These are phyloP conservation scores for Paramecium octaurelia DNA, from an alignment of 73 alveolate genomes.

Conservation along the genomic window DNA sequence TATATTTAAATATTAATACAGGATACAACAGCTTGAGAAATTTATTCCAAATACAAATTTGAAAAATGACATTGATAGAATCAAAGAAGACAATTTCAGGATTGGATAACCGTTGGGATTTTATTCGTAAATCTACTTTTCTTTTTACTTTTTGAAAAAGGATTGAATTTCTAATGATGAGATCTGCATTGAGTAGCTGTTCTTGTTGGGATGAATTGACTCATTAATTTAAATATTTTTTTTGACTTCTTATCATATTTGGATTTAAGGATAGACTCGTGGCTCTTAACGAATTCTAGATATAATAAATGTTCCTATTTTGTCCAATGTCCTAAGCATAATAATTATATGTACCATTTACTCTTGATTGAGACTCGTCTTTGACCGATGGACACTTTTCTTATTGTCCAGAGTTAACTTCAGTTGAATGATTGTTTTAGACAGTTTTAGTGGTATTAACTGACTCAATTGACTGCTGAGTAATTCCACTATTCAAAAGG, in stretches of 20 bases:
- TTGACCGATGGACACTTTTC: not conserved
- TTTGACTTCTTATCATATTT: constrained; percentile 41
- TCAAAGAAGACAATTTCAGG: not conserved
- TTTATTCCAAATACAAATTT: not conserved
- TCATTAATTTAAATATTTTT: constrained; percentile 33
- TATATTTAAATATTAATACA: not conserved
- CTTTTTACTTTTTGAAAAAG: not conserved
- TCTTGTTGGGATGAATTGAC: constrained; percentile 14
- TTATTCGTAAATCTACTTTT: not conserved
- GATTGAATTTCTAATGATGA: constrained; percentile 33
- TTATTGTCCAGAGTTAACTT: not conserved
- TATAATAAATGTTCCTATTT: constrained; percentile 14
- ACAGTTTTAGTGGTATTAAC: not conserved
- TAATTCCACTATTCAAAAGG: not conserved
- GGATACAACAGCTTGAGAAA: not conserved
- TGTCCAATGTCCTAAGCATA: constrained; percentile 43
- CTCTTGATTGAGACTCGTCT: constrained; percentile 7
- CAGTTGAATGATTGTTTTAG: not conserved
- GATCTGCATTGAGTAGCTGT: constrained; percentile 42
- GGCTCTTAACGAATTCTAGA: not conserved
- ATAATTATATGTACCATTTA: not conserved
- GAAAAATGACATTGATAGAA: not conserved
- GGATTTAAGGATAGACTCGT: not conserved
- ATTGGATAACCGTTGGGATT: not conserved
- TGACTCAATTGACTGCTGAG: not conserved